Percentiles rank a stretch among this genome's conserved stretches.
phyloP scores from a whole-genome alignment of 2,329 filamentous ascomycete genomes.

The Botryotinia calthae region DNA sequence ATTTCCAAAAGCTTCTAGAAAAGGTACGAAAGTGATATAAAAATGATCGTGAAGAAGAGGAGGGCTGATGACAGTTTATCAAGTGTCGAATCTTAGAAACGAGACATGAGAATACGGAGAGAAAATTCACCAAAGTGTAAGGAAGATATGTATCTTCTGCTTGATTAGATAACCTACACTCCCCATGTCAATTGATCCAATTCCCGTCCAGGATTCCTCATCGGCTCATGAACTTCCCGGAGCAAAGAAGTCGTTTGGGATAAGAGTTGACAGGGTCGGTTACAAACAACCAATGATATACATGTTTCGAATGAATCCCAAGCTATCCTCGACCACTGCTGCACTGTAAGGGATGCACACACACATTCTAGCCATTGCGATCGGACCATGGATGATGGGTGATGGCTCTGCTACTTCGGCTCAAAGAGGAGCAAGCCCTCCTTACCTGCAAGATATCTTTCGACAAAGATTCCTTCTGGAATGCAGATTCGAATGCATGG shows the following conservation, averaged over 20 bases:
- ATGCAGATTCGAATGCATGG: neutral
- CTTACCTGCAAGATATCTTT: neutral
- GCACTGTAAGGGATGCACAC: neutral
- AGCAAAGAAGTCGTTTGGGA: neutral
- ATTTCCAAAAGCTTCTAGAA: neutral
- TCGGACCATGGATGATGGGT: neutral
- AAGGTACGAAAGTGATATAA: neutral
- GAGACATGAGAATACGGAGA: neutral
- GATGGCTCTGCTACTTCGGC: neutral
- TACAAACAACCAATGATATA: neutral
- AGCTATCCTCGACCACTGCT: neutral
- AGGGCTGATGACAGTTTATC: neutral
- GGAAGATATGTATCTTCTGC: neutral
- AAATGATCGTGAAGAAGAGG: neutral
- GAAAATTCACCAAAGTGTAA: neutral
- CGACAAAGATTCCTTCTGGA: neutral
- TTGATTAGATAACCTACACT: neutral
- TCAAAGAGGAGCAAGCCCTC: neutral
- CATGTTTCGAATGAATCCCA: neutral
- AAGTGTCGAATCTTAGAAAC: neutral
- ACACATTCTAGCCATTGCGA: neutral
- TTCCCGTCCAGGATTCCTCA: neutral
- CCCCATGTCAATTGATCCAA: neutral
- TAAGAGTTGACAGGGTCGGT: constrained; percentile 3
- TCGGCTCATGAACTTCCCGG: neutral